Base-by-base conservation (phyloP, 371 early-diverging fungal genomes). In the Mortierella sp. region DNA sequence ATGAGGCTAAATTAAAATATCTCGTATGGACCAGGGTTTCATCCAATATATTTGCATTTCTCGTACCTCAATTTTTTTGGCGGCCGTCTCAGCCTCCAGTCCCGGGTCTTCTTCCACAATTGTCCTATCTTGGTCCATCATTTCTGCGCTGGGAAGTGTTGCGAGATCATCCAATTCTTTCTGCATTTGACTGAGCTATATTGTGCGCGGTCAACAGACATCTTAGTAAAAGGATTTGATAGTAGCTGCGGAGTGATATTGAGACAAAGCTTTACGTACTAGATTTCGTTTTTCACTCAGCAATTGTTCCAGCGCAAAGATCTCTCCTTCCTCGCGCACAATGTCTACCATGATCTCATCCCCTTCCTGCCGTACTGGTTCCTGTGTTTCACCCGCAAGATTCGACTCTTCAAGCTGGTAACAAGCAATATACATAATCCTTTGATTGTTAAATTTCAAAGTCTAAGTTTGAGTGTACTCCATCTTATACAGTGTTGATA, bases 271-370 rank as follows among this genome's bases (percentile, higher is more conserved):
- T 40, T 15, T 3, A 26, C 57, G 12, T 76, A 78, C 79, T 70
- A 72, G 10, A 2, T 69, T 55, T 12, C 75, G 77, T 40, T 70
- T 73, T 37, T 82, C 83, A 17, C 70, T 61, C 23, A 82, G 26
- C 3, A 74, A 12, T 28, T 74, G 75, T 29, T 70, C 77, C 58
- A 82, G 35, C 9, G 74, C 78, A 68, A 70, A 76, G 47, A 82
- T 74, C 68, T 82, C 83, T 51, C 83, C 76, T 70, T 82, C 83
- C 40, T 82, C 78, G 1, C 83, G 66, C 23, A 59, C 53, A 35
- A 77, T 70, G 61, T 77, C 83, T 19, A 59, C 42, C 58, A 66
- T 55, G 37, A 77, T 51, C 12, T 67, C 77, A 10, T 61, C 68
- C 10, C 49, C 65, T 29, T 68, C 72, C 43, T 72, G 64, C 3